Evolutionary conservation across 352 stramenopile genomes (phyloP).

Genomic region (Globisporangium apiculatum): DNA sequence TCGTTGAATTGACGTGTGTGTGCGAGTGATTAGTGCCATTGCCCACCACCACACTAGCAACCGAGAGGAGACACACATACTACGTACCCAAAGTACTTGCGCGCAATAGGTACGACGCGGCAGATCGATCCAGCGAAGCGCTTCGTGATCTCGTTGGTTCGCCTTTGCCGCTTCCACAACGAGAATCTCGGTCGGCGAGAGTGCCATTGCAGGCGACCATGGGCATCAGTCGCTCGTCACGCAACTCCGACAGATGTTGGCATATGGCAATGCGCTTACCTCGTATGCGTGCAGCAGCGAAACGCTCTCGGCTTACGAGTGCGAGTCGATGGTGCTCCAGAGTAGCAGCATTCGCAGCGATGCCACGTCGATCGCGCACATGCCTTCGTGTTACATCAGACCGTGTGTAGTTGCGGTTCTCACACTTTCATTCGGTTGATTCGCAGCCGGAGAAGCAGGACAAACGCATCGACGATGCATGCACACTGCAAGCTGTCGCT

Average conservation of each 20-base stretch:
- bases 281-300: slow-evolving; percentile 67
- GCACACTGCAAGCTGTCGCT: not conserved
- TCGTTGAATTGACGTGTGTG: no score
- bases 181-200: no score
- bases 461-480: not conserved
- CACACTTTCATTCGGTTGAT: no score
- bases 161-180: no score
- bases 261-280: slow-evolving; percentile 12
- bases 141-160: no score
- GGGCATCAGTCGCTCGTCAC: not conserved
- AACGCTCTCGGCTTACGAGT: slow-evolving; percentile 63
- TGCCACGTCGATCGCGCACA: slow-evolving; percentile 66
- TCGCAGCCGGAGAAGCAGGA: not conserved
- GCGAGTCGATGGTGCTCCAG: slow-evolving; percentile 75
- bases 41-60: not conserved
- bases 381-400: slow-evolving; percentile 16
- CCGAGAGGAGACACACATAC: not conserved
- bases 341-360: slow-evolving; percentile 65
- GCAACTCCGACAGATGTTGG: not conserved
- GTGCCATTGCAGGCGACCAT: slow-evolving; percentile 2
- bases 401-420: no score
- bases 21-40: no score
- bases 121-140: slow-evolving; percentile 45
- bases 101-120: slow-evolving; percentile 53
- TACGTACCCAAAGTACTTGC: slow-evolving; percentile 75